Evolutionary conservation across 352 stramenopile genomes (phyloP), one percentile per base, ranked within the genome.

Genomic region (Globisporangium solare): DNA sequence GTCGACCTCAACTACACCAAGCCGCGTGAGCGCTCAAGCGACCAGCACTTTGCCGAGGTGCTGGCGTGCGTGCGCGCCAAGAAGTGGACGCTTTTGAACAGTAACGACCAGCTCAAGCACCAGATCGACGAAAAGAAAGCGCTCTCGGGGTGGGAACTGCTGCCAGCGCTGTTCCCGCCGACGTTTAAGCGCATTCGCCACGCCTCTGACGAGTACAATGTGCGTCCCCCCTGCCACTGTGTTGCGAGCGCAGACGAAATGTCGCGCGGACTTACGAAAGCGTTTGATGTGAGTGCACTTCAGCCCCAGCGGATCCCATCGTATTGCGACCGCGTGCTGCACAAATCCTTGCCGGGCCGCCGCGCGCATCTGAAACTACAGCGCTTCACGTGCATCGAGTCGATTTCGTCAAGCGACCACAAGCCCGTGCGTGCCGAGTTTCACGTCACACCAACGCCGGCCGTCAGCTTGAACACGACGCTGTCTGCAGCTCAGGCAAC

Each of bases 141-240:
- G 27, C 73, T 96, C 15, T 52, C 65, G 0, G 76, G 70, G 14
- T 96, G 87, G 78, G 66, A 87, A 41, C 60, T 93, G 4, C 74
- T 65, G 10, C 64, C 76, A 2, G 77, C 77, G 18, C 62, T 79
- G 3, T 95, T 96, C 35, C 67, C 83, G 17, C 87, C 82, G 22
- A 94, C 87, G 12, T 94, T 96, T 67, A 96, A 96, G 66, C 76
- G 86, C 37, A 58, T 89, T 18, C 78, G 85, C 3, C 66, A 86
- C 47, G 67, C 63, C 27, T 11, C 39, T 11, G 53, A 70, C 41
- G 56, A 75, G 48, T 92, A 71, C 61, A 83, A 84, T 39, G 67
- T 75, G 61, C 47, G 60, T 67, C 4, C 3, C 4, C 3, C 27
- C 27, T 35, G 27, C 6, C 27, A 35, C 10, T 35, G 7, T 3